Percentiles rank a stretch among this genome's conserved stretches.
phyloP scores from a whole-genome alignment of 2,329 filamentous ascomycete genomes.

The Cladosporium sp. region DNA sequence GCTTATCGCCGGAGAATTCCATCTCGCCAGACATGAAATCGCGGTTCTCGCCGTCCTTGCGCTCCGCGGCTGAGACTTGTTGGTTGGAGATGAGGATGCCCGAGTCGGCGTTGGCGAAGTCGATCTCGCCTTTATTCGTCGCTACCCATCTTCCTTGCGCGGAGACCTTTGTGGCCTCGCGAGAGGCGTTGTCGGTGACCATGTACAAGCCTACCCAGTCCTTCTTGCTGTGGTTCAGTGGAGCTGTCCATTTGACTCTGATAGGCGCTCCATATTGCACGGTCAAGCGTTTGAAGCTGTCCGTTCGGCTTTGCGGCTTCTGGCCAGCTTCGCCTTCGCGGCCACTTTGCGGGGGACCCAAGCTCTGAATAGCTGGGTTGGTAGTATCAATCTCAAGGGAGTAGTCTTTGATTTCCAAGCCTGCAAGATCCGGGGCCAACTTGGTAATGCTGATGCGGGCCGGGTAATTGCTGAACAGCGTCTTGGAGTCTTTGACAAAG shows the following conservation, averaged over 20 bases:
- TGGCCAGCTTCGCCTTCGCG: conserved; percentile 70
- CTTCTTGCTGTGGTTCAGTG: conserved; percentile 77
- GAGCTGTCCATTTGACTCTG: conserved; percentile 84
- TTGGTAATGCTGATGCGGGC: conserved; percentile 79
- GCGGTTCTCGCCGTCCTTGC: conserved; percentile 46
- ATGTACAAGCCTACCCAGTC: conserved; percentile 98
- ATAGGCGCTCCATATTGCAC: conserved; percentile 91
- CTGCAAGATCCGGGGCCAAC: conserved; percentile 73
- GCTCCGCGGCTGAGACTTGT: conserved; percentile 43
- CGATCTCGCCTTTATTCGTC: conserved; percentile 71
- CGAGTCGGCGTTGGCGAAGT: conserved; percentile 68
- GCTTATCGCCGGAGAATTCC: conserved; percentile 83
- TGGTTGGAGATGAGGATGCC: conserved; percentile 71
- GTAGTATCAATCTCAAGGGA: conserved; percentile 70
- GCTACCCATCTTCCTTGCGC: conserved; percentile 88
- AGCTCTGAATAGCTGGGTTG: conserved; percentile 28
- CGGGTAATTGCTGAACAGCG: conserved; percentile 85
- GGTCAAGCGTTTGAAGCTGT: conserved; percentile 66
- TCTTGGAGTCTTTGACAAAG: conserved; percentile 81
- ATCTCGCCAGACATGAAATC: conserved; percentile 75
- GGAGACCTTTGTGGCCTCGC: conserved; percentile 77
- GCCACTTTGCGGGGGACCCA: conserved; percentile 34
- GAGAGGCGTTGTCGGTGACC: conserved; percentile 87
- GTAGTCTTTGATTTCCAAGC: conserved; percentile 76
- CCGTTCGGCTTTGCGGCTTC: conserved; percentile 57